A percentile compares a stretch with the other conserved stretches of the same genome.
Evolutionary conservation across 1,284 basidiomycete genomes (phyloP).

Genomic region (Dichomitus squalens): DNA sequence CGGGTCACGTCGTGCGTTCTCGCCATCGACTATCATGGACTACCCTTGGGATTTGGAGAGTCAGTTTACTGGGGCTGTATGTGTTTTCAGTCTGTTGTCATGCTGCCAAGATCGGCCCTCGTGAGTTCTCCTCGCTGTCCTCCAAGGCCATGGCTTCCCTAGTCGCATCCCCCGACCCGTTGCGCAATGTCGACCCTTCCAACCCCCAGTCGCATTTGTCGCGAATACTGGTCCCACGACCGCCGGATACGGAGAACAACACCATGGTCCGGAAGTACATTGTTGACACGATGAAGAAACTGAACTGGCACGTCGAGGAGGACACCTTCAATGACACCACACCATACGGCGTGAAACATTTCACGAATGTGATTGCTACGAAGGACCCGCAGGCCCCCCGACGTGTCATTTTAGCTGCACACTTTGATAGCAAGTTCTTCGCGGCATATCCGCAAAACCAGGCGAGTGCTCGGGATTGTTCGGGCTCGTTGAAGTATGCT

Average conservation of each 20-base stretch:
- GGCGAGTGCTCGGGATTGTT: constrained; percentile 41
- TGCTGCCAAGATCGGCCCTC: constrained; percentile 29
- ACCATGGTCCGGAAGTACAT: constrained; percentile 83
- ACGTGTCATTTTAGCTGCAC: constrained; percentile 88
- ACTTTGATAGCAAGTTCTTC: constrained; percentile 96
- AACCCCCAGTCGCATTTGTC: constrained; percentile 75
- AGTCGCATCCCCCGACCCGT: constrained; percentile 58
- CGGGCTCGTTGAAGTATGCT: neutral
- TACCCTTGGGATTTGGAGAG: constrained; percentile 1
- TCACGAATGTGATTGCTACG: constrained; percentile 94
- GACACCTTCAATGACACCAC: constrained; percentile 82
- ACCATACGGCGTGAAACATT: constrained; percentile 79
- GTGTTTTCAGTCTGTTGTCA: constrained; percentile 6
- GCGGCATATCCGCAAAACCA: constrained; percentile 69
- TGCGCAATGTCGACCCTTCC: constrained; percentile 64
- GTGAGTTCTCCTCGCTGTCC: constrained; percentile 50
- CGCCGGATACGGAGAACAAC: constrained; percentile 74
- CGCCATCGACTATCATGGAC: neutral
- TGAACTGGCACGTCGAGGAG: constrained; percentile 87
- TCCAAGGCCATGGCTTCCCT: constrained; percentile 53
- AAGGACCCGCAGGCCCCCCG: constrained; percentile 86
- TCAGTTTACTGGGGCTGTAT: constrained; percentile 6
- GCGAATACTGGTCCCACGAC: constrained; percentile 80
- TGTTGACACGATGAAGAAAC: constrained; percentile 60
- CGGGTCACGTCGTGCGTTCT: neutral